Evolutionary conservation across 148 eudicot species (phyloP).

Genomic region (Salicornia ramosissima): DNA sequence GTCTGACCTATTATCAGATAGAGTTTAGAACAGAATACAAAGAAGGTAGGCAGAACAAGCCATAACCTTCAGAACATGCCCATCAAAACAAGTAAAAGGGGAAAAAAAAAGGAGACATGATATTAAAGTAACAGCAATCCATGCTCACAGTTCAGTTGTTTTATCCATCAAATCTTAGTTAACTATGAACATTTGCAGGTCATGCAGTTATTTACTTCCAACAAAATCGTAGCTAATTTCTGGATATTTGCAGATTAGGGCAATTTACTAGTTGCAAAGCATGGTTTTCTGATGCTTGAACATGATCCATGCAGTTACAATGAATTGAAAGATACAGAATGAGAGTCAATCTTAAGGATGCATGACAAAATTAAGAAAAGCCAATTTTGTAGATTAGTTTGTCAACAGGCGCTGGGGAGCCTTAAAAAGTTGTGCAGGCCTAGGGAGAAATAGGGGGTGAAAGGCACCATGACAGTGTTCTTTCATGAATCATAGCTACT

Average conservation of each 20-base stretch:
- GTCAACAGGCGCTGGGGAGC: not conserved
- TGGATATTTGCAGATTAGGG: not conserved
- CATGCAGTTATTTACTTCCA: not conserved
- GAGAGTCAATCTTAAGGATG: too few relatives aligned
- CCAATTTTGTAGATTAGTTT: not conserved
- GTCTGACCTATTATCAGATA: not conserved
- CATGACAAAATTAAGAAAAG: not conserved
- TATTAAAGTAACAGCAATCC: not conserved
- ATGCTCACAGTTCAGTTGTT: too few relatives aligned
- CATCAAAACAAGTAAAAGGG: not conserved
- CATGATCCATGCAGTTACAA: too few relatives aligned
- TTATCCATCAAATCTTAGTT: too few relatives aligned
- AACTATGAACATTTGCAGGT: not conserved
- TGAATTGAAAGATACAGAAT: too few relatives aligned
- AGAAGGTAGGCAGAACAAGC: not conserved
- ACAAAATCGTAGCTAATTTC: not conserved
- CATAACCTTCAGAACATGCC: not conserved
- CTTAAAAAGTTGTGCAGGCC: not conserved
- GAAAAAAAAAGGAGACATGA: not conserved
- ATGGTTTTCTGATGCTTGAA: not conserved
- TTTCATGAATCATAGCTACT: not conserved
- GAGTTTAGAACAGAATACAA: not conserved
- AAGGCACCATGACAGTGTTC: not conserved
- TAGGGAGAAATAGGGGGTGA: not conserved
- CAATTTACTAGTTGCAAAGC: not conserved